These are phyloP conservation scores for Talaromyces ruber DNA, from an alignment of 495 filamentous ascomycete species.

Conservation along the genomic window DNA sequence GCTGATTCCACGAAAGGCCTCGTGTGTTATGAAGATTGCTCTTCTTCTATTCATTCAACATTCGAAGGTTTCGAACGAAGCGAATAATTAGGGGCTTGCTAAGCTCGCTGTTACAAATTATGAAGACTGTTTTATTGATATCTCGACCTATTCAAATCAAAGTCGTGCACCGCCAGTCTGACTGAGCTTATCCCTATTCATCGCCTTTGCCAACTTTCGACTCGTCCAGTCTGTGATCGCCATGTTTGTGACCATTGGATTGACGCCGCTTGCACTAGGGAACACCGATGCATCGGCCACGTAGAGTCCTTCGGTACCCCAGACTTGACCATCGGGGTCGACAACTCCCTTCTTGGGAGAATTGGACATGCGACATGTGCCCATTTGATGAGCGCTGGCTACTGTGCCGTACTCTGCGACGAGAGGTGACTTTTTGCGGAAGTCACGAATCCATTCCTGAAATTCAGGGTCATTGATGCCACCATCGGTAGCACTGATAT, in stretches of 20 bases:
- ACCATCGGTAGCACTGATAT: constrained; percentile 22
- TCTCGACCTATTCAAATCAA: neutral
- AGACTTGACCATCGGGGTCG: constrained; percentile 64
- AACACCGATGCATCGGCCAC: constrained; percentile 85
- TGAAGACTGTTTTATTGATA: neutral
- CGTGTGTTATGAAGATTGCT: too few species aligned
- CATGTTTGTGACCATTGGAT: constrained; percentile 92
- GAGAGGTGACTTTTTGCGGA: constrained; percentile 48
- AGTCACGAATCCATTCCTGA: constrained; percentile 54
- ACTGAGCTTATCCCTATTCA: constrained; percentile 10
- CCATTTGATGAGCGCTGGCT: constrained; percentile 84
- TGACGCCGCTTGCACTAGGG: constrained; percentile 82
- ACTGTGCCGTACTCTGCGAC: constrained; percentile 37
- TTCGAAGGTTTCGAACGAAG: too few species aligned
- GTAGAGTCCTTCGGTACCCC: constrained; percentile 65
- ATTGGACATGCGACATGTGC: constrained; percentile 71
- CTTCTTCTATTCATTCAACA: too few species aligned
- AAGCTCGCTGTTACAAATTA: neutral
- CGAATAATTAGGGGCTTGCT: too few species aligned
- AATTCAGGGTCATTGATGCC: constrained; percentile 62
- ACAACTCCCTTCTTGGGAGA: constrained; percentile 59
- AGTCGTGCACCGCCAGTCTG: constrained; percentile 1
- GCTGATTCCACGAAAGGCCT: too few species aligned
- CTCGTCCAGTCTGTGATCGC: constrained; percentile 54
- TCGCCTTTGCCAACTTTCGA: constrained; percentile 22